Conservation (phyloP, 2,329 filamentous ascomycete genomes). For the Colletotrichum eremochloae region DNA sequence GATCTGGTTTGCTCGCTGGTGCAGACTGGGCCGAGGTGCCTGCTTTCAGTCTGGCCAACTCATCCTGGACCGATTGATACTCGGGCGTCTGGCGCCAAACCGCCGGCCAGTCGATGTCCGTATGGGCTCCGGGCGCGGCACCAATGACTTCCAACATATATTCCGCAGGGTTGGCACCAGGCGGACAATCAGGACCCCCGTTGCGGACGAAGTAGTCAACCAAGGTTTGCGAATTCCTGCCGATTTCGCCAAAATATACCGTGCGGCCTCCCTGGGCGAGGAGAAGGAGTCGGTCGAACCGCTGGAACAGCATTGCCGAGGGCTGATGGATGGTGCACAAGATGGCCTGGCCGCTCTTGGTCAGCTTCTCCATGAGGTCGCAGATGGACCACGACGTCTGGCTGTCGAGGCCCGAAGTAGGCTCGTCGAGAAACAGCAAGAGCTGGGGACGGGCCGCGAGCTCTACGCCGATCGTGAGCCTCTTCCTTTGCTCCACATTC, state of each 20-base stretch:
- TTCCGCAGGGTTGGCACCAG: conserved; percentile 66
- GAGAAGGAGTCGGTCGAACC: conserved; percentile 41
- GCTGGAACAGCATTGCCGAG: conserved; percentile 42
- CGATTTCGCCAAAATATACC: conserved; percentile 68
- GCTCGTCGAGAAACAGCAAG: conserved; percentile 83
- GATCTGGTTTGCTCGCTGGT: neutral
- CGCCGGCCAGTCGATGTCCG: conserved; percentile 62
- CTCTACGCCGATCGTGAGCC: conserved; percentile 82
- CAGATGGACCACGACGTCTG: conserved; percentile 83
- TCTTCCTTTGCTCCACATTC: conserved; percentile 61
- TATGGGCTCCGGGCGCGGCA: conserved; percentile 59
- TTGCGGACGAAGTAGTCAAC: conserved; percentile 66
- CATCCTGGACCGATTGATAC: conserved; percentile 45
- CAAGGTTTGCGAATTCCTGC: conserved; percentile 60
- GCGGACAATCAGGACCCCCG: conserved; percentile 61
- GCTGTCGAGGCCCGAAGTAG: conserved; percentile 80
- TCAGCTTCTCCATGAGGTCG: conserved; percentile 75
- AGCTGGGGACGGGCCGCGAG: conserved; percentile 80
- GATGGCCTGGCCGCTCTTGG: conserved; percentile 62
- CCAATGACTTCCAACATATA: conserved; percentile 54
- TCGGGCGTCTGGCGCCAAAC: conserved; percentile 61
- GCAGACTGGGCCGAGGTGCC: neutral
- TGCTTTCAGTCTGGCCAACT: conserved; percentile 17
- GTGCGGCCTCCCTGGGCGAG: conserved; percentile 50
- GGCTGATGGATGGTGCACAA: conserved; percentile 44